Evolutionary conservation across 2,329 filamentous ascomycete species (phyloP).

Genomic region (Coniella vitis): DNA sequence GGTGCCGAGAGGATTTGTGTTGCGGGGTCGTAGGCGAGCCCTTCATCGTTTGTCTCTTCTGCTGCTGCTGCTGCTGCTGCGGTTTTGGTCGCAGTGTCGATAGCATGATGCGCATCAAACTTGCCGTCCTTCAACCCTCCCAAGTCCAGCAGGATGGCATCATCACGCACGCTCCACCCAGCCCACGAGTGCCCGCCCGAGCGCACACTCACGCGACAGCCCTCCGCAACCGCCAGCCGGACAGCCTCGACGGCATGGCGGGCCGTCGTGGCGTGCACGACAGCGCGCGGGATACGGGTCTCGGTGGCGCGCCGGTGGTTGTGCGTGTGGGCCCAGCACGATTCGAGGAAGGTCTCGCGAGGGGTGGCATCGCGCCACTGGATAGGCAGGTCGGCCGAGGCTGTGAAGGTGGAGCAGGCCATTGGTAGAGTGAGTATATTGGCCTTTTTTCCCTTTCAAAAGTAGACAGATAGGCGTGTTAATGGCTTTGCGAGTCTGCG

Average conservation of each 20-base stretch:
- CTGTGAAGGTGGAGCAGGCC: neutral
- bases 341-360: conserved; percentile 12
- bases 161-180: conserved; percentile 38
- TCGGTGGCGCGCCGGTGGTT: conserved; percentile 29
- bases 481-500: too few relatives aligned
- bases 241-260: conserved; percentile 32
- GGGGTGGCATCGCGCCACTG: conserved; percentile 19
- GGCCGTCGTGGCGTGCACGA: conserved; percentile 31
- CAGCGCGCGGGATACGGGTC: conserved; percentile 31
- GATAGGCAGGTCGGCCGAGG: conserved; percentile 11
- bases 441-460: too few relatives aligned
- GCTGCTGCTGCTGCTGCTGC: too few relatives aligned
- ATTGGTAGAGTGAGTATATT: neutral
- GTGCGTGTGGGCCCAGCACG: conserved; percentile 33
- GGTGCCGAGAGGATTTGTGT: conserved; percentile 34
- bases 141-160: conserved; percentile 35
- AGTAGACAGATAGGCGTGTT: too few relatives aligned
- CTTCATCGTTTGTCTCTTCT: conserved; percentile 2
- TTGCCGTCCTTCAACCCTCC: conserved; percentile 20
- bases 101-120: too few relatives aligned
- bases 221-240: conserved; percentile 27
- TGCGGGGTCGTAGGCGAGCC: conserved; percentile 31
- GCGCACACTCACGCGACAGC: conserved; percentile 33
- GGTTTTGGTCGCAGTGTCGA: too few relatives aligned
- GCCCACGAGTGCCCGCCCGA: conserved; percentile 42